Base-by-base conservation (phyloP, 192 early-diverging fungal genomes). In the Backusella psychrophila region DNA sequence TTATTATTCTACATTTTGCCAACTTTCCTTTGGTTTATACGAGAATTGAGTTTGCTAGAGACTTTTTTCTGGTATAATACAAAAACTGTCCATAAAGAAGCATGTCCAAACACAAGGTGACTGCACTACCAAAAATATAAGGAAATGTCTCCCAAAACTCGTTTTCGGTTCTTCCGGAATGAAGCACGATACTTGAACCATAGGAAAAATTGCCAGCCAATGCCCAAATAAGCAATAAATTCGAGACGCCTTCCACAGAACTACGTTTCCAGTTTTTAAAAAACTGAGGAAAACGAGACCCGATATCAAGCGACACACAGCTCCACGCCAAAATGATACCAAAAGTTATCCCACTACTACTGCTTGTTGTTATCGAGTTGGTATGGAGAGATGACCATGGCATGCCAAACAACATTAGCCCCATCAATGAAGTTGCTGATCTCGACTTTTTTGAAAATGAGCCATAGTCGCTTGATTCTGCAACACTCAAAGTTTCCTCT, bases 221-320 rank as follows among this genome's bases (percentile, higher is more conserved):
- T 0, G 92, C 87, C 69, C 89, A 93, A 34, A 85, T 72, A 75
- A 94, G 92, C 88, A 94, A 88, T 11, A 80, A 75, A 23, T 93
- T 85, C 1, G 93, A 90, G 12, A 95, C 81, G 0, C 94, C 94
- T 21, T 91, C 81, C 8, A 89, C 87, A 4, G 93, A 93, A 59
- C 84, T 78, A 46, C 80, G 63, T 11, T 69, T 71, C 23, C 90
- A 79, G 52, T 94, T 95, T 65, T 87, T 88, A 82, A 84, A 89
- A 53, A 95, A 87, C 75, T 95, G 94, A 29, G 94, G 94, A 72
- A 95, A 80, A 7, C 93, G 87, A 23, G 90, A 91, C 1, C 86
- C 81, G 23, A 94, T 81, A 81, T 93, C 94, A 56, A 90, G 86
- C 17, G 82, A 34, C 0, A 85, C 86, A 76, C 92, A 92, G 6